phyloP scores from a whole-genome alignment of 2,329 filamentous ascomycete species.

The Fusarium hostae region DNA sequence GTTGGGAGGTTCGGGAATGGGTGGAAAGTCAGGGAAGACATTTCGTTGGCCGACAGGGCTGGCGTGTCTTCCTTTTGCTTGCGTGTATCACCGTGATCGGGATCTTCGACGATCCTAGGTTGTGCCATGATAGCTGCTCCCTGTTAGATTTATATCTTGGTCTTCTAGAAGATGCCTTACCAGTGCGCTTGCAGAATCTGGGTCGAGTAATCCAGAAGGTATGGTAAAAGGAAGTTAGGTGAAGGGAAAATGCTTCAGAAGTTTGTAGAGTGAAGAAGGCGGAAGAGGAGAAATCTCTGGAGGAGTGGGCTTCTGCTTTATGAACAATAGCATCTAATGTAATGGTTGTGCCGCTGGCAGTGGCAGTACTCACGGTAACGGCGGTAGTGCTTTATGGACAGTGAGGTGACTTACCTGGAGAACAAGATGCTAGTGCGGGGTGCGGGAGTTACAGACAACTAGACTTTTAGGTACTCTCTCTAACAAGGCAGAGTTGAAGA shows the following conservation, averaged over 20 bases:
- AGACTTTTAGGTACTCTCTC: no score
- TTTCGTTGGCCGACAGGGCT: rapidly evolving
- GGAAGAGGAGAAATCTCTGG: no score
- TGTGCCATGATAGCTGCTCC: neutral
- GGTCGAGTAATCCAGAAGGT: rapidly evolving
- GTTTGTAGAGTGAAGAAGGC: neutral
- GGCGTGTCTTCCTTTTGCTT: neutral
- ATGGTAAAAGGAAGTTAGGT: no score
- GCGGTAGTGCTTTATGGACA: neutral
- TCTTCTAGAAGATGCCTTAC: neutral
- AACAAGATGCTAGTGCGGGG: neutral
- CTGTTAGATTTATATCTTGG: neutral
- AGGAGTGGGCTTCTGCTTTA: neutral
- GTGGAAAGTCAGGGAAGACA: rapidly evolving
- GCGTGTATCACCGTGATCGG: rapidly evolving
- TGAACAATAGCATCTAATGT: neutral
- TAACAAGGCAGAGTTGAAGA: no score
- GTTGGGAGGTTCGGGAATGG: neutral
- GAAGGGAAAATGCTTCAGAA: no score
- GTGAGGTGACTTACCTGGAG: neutral
- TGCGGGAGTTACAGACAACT: neutral
- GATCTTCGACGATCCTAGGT: neutral
- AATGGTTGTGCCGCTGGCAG: neutral
- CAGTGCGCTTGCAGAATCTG: neutral
- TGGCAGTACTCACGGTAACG: neutral